Base-by-base conservation (phyloP, 768 basidiomycete species). In the Auricularia sp. region DNA sequence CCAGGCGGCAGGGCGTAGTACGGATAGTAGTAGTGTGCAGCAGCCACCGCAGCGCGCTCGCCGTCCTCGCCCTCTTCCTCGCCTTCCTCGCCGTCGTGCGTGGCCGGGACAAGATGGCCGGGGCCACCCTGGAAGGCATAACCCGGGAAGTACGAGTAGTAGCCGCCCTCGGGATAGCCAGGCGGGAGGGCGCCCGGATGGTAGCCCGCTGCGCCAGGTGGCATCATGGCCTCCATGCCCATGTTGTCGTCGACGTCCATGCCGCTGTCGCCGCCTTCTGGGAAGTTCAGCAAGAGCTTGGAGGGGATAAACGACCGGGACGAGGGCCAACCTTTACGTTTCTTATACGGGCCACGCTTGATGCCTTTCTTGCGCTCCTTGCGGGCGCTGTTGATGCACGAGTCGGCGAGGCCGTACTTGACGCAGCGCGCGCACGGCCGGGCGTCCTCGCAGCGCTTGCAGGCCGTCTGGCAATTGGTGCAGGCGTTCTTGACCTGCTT, bases 311-410 rank as follows among this genome's bases (percentile, higher is more conserved):
- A 6, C 14, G 7, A 14, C 6, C n/a, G 10, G 14, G 24, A 21
- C 6, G 7, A 54, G n/a, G 14, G 61, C 64, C 34, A 10, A 64
- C 64, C 36, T 45, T 83, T 83, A 65, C 82, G 80, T 67, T 83
- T 84, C 66, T 70, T 71, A 71, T 84, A 84, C 1, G 82, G 83
- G 2, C 82, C 82, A 21, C 82, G 80, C 70, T 84, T 84, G 66
- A 83, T 77, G 34, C 82, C 82, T 61, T 82, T 83, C 70, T 86
- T 85, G 65, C 86, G 79, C 72, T 87, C 86, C 71, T 88, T 88
- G 67, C 86, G 76, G 18, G 80, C 75, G 1, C 85, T 85, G 68
- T 88, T 85, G 2, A 80, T 68, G 68, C 86, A 88, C n/a, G 78
- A 73, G 34, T 81, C 77, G 13, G 80, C 78, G 39, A 86, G 77